Percentiles rank a stretch among this genome's conserved stretches.
These are phyloP conservation scores for Calonectria naviculata DNA, from an alignment of 2,329 filamentous ascomycete species.

Conservation along the genomic window DNA sequence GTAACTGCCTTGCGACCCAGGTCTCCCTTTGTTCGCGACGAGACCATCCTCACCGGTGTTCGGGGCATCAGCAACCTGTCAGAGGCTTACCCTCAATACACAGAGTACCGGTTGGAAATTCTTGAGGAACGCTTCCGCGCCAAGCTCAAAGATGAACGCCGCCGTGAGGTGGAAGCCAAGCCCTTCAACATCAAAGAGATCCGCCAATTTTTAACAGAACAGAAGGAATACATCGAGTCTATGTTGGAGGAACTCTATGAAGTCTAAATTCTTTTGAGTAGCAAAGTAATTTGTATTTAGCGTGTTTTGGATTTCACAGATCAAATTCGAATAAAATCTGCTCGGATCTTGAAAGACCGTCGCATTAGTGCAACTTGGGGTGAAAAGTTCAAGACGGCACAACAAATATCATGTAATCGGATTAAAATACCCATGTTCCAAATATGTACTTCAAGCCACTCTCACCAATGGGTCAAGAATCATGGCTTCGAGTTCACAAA, in stretches of 20 bases:
- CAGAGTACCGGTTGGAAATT: conserved; percentile 71
- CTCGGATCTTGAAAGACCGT: no score
- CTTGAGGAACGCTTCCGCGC: conserved; percentile 43
- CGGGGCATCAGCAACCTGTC: conserved; percentile 66
- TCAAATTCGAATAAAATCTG: background rate
- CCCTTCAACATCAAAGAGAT: background rate
- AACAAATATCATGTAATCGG: no score
- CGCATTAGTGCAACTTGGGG: no score
- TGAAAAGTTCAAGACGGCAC: no score
- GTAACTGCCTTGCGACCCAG: conserved; percentile 69
- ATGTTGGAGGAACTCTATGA: background rate
- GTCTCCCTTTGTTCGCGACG: conserved; percentile 63
- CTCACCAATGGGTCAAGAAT: no score
- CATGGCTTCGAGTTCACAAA: no score
- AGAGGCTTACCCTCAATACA: conserved; percentile 70
- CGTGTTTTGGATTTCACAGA: background rate
- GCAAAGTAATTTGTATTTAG: background rate
- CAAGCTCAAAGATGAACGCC: background rate
- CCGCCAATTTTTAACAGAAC: background rate
- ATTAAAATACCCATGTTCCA: no score
- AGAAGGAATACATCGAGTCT: background rate
- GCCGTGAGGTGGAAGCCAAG: background rate
- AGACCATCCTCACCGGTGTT: conserved; percentile 70
- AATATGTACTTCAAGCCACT: no score
- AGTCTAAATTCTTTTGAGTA: background rate